A percentile compares a stretch with the other conserved stretches of the same genome.
These are phyloP conservation scores for Fusarium sp. DNA, from an alignment of 2,329 filamentous ascomycete species.

Conservation along the genomic window DNA sequence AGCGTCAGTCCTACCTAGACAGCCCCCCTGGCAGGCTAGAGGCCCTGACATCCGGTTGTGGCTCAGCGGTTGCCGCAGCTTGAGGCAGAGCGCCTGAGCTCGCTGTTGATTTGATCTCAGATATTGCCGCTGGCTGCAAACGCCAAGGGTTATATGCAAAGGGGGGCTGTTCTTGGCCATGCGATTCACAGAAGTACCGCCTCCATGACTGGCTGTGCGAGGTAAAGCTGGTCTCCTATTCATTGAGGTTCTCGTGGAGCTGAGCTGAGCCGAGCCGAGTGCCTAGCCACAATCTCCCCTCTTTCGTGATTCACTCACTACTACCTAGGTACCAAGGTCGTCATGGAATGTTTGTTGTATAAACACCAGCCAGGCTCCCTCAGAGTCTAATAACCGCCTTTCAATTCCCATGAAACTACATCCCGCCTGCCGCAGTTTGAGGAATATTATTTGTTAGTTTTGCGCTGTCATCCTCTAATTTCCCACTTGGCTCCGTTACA, in stretches of 20 bases:
- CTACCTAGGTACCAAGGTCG: background rate
- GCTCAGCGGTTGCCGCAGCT: slow-evolving; percentile 33
- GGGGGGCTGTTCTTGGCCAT: no score
- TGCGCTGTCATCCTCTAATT: slow-evolving; percentile 28
- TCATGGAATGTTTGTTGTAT: slow-evolving; percentile 17
- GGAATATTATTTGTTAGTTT: slow-evolving; percentile 13
- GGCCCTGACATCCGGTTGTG: slow-evolving; percentile 21
- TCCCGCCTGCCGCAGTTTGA: slow-evolving; percentile 11
- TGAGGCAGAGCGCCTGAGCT: slow-evolving; percentile 30
- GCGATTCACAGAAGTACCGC: slow-evolving; percentile 12
- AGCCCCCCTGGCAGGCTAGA: slow-evolving; percentile 23
- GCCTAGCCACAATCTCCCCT: slow-evolving; percentile 15
- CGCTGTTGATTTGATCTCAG: slow-evolving; percentile 24
- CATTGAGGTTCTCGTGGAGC: slow-evolving; percentile 11
- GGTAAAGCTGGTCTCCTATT: slow-evolving; percentile 1
- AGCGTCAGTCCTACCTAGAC: slow-evolving; percentile 11
- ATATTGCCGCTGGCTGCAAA: slow-evolving; percentile 25
- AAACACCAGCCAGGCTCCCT: slow-evolving; percentile 22
- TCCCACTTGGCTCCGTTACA: slow-evolving; percentile 17
- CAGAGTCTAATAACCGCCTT: background rate
- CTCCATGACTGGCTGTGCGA: slow-evolving; percentile 19
- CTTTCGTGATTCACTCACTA: slow-evolving; percentile 3
- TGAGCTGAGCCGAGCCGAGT: background rate
- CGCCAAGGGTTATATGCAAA: no score
- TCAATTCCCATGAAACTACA: background rate